These are phyloP conservation scores for Populus euphratica DNA, from an alignment of 345 rosid genomes.

Conservation along the genomic window DNA sequence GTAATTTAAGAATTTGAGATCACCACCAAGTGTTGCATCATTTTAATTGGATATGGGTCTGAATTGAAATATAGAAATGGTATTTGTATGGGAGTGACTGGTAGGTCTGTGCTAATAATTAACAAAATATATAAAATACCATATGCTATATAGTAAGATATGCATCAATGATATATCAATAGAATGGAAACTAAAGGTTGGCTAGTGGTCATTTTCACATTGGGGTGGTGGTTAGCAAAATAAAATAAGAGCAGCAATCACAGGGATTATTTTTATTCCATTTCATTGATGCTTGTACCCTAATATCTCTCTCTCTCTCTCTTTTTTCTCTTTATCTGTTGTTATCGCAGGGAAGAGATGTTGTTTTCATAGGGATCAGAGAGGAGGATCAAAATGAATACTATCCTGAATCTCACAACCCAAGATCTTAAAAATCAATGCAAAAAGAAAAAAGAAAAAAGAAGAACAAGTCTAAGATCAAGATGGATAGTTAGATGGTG, in stretches of 20 bases:
- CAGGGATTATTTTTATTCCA: slow-evolving; percentile 6
- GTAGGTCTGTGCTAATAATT: slow-evolving; percentile 25
- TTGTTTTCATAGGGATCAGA: slow-evolving; percentile 14
- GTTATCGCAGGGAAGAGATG: slow-evolving; percentile 17
- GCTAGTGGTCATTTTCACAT: slow-evolving; percentile 35
- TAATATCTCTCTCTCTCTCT: background rate
- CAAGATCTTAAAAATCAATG: background rate
- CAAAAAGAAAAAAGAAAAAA: background rate
- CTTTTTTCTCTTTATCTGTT: background rate
- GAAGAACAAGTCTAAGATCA: slow-evolving; percentile 19
- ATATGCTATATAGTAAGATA: slow-evolving; percentile 20
- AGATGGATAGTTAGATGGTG: background rate
- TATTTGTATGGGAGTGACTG: slow-evolving; percentile 31
- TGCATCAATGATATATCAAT: background rate
- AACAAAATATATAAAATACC: slow-evolving; percentile 15
- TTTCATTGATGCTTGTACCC: background rate
- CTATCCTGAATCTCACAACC: too few species aligned
- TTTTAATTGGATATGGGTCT: slow-evolving; percentile 11
- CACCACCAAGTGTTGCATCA: slow-evolving; percentile 13
- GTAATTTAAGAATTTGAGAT: background rate
- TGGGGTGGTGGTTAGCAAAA: slow-evolving; percentile 26
- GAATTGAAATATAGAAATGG: slow-evolving; percentile 16
- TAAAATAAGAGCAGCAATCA: slow-evolving; percentile 30
- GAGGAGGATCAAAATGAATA: background rate
- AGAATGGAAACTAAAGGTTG: slow-evolving; percentile 31